These are phyloP conservation scores for Ilex paraguariensis DNA, from an alignment of 305 asterid species.

Conservation along the genomic window DNA sequence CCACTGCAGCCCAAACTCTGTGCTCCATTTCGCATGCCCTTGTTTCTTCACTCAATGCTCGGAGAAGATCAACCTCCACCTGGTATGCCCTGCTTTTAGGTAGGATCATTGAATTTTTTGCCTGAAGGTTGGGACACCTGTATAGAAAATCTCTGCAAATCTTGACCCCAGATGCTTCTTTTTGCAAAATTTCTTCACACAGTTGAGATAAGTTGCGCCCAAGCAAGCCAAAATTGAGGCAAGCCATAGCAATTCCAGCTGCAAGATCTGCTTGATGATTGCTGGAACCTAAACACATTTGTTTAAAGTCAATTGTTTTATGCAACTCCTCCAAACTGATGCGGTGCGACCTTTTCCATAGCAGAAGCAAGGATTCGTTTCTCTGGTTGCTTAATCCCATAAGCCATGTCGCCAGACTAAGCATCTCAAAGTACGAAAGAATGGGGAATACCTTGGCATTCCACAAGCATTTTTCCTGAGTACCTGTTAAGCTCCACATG, in stretches of 20 bases:
- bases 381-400: conserved; percentile 63
- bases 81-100: conserved; percentile 91
- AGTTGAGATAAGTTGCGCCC: conserved; percentile 79
- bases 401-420: conserved; percentile 75
- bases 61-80: conserved; percentile 79
- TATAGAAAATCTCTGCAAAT: conserved; percentile 59
- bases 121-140: conserved; percentile 44
- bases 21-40: conserved; percentile 61
- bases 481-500: conserved; percentile 51
- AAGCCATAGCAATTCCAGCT: conserved; percentile 69
- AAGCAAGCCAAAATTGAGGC: conserved; percentile 80
- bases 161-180: conserved; percentile 49
- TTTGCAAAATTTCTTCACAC: conserved; percentile 79
- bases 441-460: conserved; percentile 84
- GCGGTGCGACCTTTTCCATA: conserved; percentile 72
- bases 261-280: conserved; percentile 89
- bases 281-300: conserved; percentile 72
- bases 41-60: conserved; percentile 55
- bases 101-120: conserved; percentile 74
- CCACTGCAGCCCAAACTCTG: conserved; percentile 78
- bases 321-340: conserved; percentile 92
- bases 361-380: conserved; percentile 30
- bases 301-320: conserved; percentile 69
- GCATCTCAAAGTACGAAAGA: conserved; percentile 71
- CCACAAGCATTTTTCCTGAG: conserved; percentile 77